Evolutionary conservation across 163 green algal species (phyloP), one percentile per base, ranked within the genome.

Genomic region (Volvox carteri): DNA sequence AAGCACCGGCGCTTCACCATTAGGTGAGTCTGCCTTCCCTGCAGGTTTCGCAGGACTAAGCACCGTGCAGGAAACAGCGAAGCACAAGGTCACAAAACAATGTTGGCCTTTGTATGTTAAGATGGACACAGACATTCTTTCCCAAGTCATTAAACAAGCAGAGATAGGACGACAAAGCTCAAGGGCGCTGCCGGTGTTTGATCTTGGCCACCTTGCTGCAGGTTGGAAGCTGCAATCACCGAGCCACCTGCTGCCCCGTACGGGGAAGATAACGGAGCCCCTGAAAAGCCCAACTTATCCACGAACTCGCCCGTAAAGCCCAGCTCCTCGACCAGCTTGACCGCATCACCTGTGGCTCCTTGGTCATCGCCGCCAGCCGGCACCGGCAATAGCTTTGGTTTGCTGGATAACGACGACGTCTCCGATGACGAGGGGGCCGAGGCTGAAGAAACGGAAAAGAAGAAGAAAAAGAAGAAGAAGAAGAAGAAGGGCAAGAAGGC

Each of bases 381-480:
- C 67, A 88, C 67, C 11, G 28, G 6, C 42, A 87, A 86, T 52
- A 73, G 76, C 37, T 81, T 85, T 28, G 86, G 77, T 3, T 19
- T 84, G 67, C 67, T 87, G 25, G 67, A 84, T 37, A 80, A 86
- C 28, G 78, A 87, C 30, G 65, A 86, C 58, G 67, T 86, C 37
- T 72, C 81, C 2, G 77, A 91, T 44, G 68, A 56, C 37, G 65
- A 84, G 1, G 75, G 9, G 25, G 72, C 28, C 7, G 46, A 41
- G 0, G 67, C 14, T 11, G 74, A 48, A 21, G 81, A 5, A 2
- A 41, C 18, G 35, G 85, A 75, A 48, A 89, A 89, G 44, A 91
- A 91, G 73, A 91, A 89, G 39, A 91, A 91, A 50, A 89, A 91
- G 11, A 89, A 89, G 68, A 81, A 81, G 62, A 90, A 90, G 33